A percentile compares a stretch with the other conserved stretches of the same genome.
phyloP scores from a whole-genome alignment of 371 early-diverging fungal genomes.

The Saksenaea oblongispora region DNA sequence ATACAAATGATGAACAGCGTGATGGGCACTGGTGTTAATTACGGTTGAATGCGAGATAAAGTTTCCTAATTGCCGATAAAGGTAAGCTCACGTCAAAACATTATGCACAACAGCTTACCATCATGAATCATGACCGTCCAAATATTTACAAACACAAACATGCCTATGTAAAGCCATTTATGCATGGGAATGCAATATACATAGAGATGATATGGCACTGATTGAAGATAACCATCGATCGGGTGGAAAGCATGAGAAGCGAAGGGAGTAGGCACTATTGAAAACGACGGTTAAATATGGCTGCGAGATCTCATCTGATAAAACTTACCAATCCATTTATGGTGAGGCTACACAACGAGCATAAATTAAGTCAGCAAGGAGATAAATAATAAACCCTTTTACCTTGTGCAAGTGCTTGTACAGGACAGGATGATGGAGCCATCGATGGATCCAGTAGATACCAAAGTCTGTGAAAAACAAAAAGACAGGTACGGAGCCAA shows the following conservation, averaged over 20 bases:
- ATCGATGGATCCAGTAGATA: conserved; percentile 95
- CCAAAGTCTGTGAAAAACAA: conserved; percentile 90
- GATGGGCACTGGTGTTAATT: conserved; percentile 92
- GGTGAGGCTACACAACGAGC: conserved; percentile 42
- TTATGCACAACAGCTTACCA: conserved; percentile 53
- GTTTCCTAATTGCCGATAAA: conserved; percentile 42
- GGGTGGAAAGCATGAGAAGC: conserved; percentile 97
- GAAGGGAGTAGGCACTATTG: conserved; percentile 92
- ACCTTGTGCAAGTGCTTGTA: conserved; percentile 91
- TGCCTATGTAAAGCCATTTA: conserved; percentile 78
- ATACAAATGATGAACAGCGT: conserved; percentile 94
- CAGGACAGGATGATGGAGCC: conserved; percentile 82
- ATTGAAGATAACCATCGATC: conserved; percentile 92
- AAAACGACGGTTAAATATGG: conserved; percentile 18
- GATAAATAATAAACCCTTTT: conserved; percentile 7
- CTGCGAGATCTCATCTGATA: background rate
- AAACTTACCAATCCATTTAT: conserved; percentile 53
- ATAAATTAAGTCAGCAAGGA: conserved; percentile 9
- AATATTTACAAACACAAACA: conserved; percentile 89
- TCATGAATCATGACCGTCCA: conserved; percentile 98
- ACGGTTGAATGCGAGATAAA: conserved; percentile 57
- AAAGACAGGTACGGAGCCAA: conserved; percentile 68
- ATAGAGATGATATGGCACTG: conserved; percentile 92
- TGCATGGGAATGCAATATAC: conserved; percentile 90
- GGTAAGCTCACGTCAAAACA: background rate